Evolutionary conservation across 1,284 basidiomycete genomes (phyloP), one percentile per base, ranked within the genome.

Genomic region (Apiotrichum montevideense): DNA sequence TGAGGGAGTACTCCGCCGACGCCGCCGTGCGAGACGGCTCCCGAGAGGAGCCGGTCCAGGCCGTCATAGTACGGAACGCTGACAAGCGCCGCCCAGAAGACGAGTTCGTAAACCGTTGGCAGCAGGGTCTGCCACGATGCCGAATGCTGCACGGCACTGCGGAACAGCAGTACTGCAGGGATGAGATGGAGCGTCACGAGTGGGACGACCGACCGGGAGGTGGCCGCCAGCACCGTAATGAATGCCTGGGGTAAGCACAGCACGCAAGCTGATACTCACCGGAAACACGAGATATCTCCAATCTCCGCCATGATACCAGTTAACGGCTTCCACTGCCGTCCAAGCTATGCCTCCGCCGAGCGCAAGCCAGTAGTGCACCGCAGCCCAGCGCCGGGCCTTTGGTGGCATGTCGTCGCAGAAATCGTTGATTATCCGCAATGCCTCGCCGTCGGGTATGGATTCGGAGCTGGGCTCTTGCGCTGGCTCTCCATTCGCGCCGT

Each of bases 11-110:
- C 49, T 6, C 46, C 45, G 10, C 72, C 65, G 10, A 62, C 50
- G 42, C 64, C 75, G 5, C 70, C 65, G 52, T 66, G 65, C 2
- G 70, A 68, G 7, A 64, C 63, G 1, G 62, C 66, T 7, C 73
- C 73, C 0, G 52, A 52, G 11, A 78, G 61, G 9, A 76, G 49
- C 2, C 70, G 59, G 55, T 74, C 68, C 48, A 77, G 55, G 0
- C n/a, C n/a, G 29, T 71, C 66, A 10, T 68, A 61, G 54, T 76
- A 78, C 0, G 77, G 77, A 6, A 77, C 59, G 52, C 66, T 66
- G 51, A 76, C 56, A 35, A 79, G 55, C 6, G 61, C 71, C 6
- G 71, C 35, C 62, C 74, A 69, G 57, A 72, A 71, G 5, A 76
- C 60, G 3, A 68, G n/a, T 39, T 74, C 66, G 8, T 71, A 54